These are phyloP conservation scores for Vitis hybrid DNA, from an alignment of 177 flowering plant species.

Conservation along the genomic window DNA sequence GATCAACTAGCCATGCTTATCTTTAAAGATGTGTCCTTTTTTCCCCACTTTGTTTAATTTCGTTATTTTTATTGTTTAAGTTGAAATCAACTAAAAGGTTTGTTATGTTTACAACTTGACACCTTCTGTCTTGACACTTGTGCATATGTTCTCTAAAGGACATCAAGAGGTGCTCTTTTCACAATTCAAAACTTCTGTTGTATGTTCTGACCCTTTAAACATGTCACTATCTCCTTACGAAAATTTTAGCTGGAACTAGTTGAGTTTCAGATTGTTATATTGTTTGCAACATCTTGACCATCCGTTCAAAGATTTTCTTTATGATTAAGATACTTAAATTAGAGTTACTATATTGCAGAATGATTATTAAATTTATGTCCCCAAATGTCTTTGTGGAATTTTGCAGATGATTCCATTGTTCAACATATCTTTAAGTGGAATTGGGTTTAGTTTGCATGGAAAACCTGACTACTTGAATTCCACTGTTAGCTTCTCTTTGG, in stretches of 20 bases:
- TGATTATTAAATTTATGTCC: not conserved
- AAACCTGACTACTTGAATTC: slow-evolving; percentile 60
- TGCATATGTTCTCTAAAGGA: not conserved
- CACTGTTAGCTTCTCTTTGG: slow-evolving; percentile 70
- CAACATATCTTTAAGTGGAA: slow-evolving; percentile 66
- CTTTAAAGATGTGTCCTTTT: not conserved
- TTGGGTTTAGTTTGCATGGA: slow-evolving; percentile 73
- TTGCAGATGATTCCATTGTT: slow-evolving; percentile 95
- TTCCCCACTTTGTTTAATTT: not conserved
- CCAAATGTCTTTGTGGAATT: slow-evolving; percentile 8
- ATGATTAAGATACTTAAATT: not conserved
- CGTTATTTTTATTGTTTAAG: not conserved
- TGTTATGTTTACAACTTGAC: not conserved
- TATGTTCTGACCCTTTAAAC: not conserved
- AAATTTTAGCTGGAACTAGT: too few relatives aligned
- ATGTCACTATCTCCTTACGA: not conserved
- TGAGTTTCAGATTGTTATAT: too few relatives aligned
- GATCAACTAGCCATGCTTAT: not conserved
- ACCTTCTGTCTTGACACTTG: not conserved
- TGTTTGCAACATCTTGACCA: not conserved
- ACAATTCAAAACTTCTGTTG: not conserved
- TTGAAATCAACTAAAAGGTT: not conserved
- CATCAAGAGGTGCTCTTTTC: not conserved
- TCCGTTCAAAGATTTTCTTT: not conserved
- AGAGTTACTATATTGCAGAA: not conserved